These are phyloP conservation scores for Pontederia paniculata DNA, from an alignment of 176 grass and related monocot species.

Conservation along the genomic window DNA sequence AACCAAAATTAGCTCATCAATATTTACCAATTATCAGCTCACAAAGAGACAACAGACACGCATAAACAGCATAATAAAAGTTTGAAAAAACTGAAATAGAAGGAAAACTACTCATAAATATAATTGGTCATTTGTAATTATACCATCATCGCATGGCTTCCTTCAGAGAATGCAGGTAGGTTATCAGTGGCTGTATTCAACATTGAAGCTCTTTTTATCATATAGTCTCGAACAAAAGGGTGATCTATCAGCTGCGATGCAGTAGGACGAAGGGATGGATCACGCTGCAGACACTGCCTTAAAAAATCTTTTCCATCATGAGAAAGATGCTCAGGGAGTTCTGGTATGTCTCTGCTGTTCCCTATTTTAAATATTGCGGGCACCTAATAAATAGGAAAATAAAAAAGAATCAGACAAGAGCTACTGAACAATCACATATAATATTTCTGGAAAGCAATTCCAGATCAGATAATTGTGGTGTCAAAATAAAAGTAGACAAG, in stretches of 20 bases:
- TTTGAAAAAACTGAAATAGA: no score
- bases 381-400: constrained; percentile 48
- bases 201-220: constrained; percentile 39
- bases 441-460: background rate
- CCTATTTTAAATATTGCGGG: constrained; percentile 99
- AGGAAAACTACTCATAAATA: no score
- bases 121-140: background rate
- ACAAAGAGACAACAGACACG: no score
- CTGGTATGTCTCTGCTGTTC: constrained; percentile 93
- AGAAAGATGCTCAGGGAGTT: constrained; percentile 69
- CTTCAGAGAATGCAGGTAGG: constrained; percentile 15
- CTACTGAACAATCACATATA: constrained; percentile 5
- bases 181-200: constrained; percentile 27
- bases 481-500: background rate
- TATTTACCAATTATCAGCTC: no score
- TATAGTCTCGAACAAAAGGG: constrained; percentile 79
- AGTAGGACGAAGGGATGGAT: constrained; percentile 54
- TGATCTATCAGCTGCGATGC: constrained; percentile 74
- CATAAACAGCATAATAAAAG: no score
- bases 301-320: constrained; percentile 68
- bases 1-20: no score
- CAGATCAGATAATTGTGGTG: background rate
- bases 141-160: constrained; percentile 27
- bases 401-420: background rate
- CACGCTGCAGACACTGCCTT: constrained; percentile 59